Percentiles rank a stretch among this genome's conserved stretches.
These are phyloP conservation scores for Pseudocercospora eumusae DNA, from an alignment of 2,329 filamentous ascomycete genomes.

Conservation along the genomic window DNA sequence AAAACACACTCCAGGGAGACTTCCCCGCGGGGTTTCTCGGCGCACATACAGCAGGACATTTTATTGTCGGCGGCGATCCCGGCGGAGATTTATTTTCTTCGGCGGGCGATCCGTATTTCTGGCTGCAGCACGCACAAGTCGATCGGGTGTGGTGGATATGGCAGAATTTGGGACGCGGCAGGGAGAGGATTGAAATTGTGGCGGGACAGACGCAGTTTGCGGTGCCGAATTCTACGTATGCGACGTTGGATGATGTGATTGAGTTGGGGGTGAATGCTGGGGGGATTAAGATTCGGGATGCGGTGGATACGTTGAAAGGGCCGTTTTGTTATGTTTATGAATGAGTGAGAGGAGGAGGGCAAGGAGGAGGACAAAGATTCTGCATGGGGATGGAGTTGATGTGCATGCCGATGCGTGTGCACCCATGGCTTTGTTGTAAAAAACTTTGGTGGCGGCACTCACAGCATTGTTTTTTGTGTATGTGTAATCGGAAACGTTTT, in stretches of 20 bases:
- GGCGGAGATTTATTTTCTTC: conserved; percentile 45
- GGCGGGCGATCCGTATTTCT: conserved; percentile 53
- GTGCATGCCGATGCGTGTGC: too few species aligned
- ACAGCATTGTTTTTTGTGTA: background rate
- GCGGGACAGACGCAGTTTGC: background rate
- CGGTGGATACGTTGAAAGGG: conserved; percentile 23
- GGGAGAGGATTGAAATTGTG: background rate
- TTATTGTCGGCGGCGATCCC: conserved; percentile 48
- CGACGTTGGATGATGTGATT: conserved; percentile 26
- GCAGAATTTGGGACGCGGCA: conserved; percentile 45
- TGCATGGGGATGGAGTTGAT: background rate
- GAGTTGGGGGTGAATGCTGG: conserved; percentile 23
- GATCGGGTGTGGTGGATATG: conserved; percentile 51
- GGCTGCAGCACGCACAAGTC: conserved; percentile 52
- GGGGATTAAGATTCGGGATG: conserved; percentile 24
- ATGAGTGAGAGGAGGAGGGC: conserved; percentile 5
- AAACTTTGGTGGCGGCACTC: background rate
- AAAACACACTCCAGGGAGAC: conserved; percentile 22
- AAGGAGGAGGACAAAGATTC: background rate
- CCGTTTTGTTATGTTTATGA: conserved; percentile 28
- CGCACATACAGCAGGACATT: conserved; percentile 50
- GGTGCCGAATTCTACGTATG: conserved; percentile 9
- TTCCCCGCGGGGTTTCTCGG: conserved; percentile 20
- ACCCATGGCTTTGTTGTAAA: too few species aligned
- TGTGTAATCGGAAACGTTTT: background rate